These are phyloP conservation scores for Oryza punctata DNA, from an alignment of 176 grass and related monocot genomes.

Conservation along the genomic window DNA sequence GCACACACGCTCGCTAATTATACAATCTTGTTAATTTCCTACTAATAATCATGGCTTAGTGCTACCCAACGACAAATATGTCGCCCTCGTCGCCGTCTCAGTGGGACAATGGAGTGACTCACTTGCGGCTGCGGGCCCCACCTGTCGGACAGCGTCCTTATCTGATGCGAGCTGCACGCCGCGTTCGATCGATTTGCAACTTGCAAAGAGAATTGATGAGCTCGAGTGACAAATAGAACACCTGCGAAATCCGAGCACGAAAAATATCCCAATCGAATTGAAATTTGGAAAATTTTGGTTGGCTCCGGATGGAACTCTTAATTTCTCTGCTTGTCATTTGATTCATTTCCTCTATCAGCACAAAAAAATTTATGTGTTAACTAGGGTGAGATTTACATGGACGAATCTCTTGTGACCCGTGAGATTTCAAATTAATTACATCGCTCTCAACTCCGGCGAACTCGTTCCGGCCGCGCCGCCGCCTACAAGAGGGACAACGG, in stretches of 20 bases:
- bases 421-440: neutral
- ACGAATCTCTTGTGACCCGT: neutral
- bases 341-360: neutral
- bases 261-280: neutral
- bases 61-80: neutral
- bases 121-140: neutral
- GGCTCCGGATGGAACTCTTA: neutral
- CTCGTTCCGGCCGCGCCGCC: too few relatives aligned
- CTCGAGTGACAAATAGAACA: neutral
- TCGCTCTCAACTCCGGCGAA: neutral
- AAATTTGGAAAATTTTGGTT: neutral
- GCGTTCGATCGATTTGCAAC: neutral
- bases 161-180: neutral
- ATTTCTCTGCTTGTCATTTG: neutral
- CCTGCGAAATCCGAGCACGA: too few relatives aligned
- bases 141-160: neutral
- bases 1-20: neutral
- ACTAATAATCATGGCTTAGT: neutral
- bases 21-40: neutral
- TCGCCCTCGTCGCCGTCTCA: neutral
- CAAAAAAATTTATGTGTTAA: neutral
- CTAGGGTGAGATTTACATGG: neutral
- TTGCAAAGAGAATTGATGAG: neutral
- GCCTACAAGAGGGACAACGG: slow-evolving; percentile 10
- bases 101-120: neutral